These are phyloP conservation scores for Lipomyces japonicus DNA, from an alignment of 805 yeast genomes.

Conservation along the genomic window DNA sequence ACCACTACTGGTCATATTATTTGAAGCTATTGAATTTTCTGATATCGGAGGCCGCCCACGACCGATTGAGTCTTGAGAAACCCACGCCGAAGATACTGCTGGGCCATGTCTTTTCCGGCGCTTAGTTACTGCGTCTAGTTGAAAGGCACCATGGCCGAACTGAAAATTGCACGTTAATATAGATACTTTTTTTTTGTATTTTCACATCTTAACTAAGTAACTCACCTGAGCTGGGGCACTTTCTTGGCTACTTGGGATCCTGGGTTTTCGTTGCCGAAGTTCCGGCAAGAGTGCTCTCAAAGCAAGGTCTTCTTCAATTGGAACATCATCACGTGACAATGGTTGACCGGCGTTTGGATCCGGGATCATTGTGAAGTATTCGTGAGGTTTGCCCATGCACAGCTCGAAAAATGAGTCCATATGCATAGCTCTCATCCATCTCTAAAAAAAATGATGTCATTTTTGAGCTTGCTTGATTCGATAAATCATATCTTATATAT, in stretches of 20 bases:
- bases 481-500: not conserved
- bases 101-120: conserved; percentile 26
- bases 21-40: not conserved
- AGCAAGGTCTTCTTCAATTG: conserved; percentile 25
- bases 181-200: too few relatives aligned
- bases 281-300: conserved; percentile 22
- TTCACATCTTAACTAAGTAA: too few relatives aligned
- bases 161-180: too few relatives aligned
- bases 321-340: conserved; percentile 21
- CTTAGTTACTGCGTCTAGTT: too few relatives aligned
- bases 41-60: conserved; percentile 18
- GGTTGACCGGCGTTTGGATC: conserved; percentile 9
- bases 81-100: conserved; percentile 26
- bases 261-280: conserved; percentile 10
- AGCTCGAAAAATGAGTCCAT: conserved; percentile 28
- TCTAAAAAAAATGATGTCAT: conserved; percentile 1
- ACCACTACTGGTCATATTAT: not conserved
- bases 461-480: not conserved
- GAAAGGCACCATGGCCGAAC: too few relatives aligned
- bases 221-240: not conserved
- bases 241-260: too few relatives aligned
- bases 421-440: conserved; percentile 30
- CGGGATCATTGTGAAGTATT: conserved; percentile 21
- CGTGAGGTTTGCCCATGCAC: conserved; percentile 21
- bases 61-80: conserved; percentile 16